A percentile compares a stretch with the other conserved stretches of the same genome.
phyloP scores from a whole-genome alignment of 179 eudicot species.

The Spinacia oleracea region DNA sequence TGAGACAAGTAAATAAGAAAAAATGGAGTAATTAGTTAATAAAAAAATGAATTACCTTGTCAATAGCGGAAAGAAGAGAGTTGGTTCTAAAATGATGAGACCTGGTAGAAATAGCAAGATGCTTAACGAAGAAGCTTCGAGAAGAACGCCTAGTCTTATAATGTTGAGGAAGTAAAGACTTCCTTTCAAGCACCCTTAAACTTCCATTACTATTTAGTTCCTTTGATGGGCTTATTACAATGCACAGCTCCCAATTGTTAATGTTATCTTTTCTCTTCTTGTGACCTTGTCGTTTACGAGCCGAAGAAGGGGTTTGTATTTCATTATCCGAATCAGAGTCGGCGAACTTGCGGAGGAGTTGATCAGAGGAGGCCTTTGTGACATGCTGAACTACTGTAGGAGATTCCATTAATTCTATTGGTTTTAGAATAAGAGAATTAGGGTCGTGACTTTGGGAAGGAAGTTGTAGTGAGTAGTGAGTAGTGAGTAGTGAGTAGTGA shows the following conservation, averaged over 20 bases:
- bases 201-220: constrained; percentile 6
- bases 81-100: constrained; percentile 38
- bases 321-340: constrained; percentile 39
- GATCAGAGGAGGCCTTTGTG: constrained; percentile 72
- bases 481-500: background rate
- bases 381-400: constrained; percentile 52
- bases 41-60: constrained; percentile 37
- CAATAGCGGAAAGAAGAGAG: constrained; percentile 45
- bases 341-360: constrained; percentile 75
- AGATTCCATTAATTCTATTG: background rate
- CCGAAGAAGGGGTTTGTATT: background rate
- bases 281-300: constrained; percentile 10
- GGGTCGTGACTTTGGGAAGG: background rate
- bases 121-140: constrained; percentile 26
- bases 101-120: constrained; percentile 42
- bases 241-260: background rate
- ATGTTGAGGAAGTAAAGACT: constrained; percentile 51
- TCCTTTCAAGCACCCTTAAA: constrained; percentile 41
- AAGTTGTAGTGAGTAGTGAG: background rate
- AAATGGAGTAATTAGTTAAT: background rate
- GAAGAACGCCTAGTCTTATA: background rate
- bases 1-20: background rate
- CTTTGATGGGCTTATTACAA: background rate
- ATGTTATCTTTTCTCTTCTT: background rate
- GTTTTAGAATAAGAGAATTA: background rate